Base-by-base conservation (phyloP, 1,284 basidiomycete genomes). In the Phenoliferia sp. region DNA sequence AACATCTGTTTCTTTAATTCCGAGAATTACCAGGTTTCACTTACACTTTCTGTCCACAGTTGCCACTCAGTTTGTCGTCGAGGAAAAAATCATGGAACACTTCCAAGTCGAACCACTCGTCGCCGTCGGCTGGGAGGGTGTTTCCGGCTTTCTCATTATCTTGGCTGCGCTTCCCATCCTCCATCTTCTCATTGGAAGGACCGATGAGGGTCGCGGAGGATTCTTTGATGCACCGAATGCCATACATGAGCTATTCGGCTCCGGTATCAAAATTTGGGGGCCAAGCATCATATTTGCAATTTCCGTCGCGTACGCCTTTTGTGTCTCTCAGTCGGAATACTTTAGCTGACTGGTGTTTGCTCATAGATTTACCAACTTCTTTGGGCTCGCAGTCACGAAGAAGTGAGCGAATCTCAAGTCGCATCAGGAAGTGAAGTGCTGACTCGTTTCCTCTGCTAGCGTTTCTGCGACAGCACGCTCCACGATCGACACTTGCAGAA, bases 351-450 rank as follows among this genome's bases (percentile, higher is more conserved):
- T n/a, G n/a, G n/a, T n/a, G n/a, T n/a, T n/a, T n/a, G n/a, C n/a
- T n/a, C n/a, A n/a, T n/a, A n/a, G n/a, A n/a, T n/a, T 94, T 29
- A 99, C 95, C 86, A 99, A 99, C 82, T 64, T 88, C 80, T 96
- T 94, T 76, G 94, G 95, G 6, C 81, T 98, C 56, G 90, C 88
- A 77, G 93, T 99, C 64, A 99, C 95, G 10, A 86, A 69, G 57
- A 75, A 17, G 61, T 59, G 26, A 5, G n/a, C 4, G 15, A 29
- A 19, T 52, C 29, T 59, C 10, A 12, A 44, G 26, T 56, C 5
- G 9, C 48, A 26, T 7, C 48, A 22, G 7, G 22, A 19, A 35
- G 1, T 17, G 55, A 5, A 3, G 0, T 10, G 16, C 52, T 33
- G 29, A 16, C 17, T 5, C 22, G 9, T 26, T 52, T 34, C 62